Conservation (phyloP, 2,329 filamentous ascomycete species). For the Tolypocladium inflatum region DNA sequence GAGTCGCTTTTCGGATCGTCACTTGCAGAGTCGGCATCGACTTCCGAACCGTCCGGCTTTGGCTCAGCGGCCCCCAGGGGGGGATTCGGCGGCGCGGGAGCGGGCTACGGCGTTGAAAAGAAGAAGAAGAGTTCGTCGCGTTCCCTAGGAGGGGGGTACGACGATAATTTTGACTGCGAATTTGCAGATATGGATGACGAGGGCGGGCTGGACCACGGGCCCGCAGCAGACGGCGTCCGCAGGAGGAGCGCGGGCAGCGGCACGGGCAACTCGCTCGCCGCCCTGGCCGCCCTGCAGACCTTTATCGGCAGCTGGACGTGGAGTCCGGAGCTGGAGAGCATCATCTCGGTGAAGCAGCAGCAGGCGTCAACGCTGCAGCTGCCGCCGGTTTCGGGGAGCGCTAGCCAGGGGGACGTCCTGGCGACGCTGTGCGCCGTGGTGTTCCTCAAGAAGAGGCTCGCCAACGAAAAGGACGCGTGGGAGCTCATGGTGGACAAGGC, state of each 20-base stretch:
- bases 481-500: conserved; percentile 56
- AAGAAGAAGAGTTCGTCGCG: too few relatives aligned
- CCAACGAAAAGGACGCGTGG: conserved; percentile 44
- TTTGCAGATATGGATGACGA: neutral
- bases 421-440: conserved; percentile 19
- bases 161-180: neutral
- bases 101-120: neutral
- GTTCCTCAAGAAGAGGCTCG: conserved; percentile 34
- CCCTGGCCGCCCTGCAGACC: conserved; percentile 42
- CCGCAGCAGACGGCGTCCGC: neutral
- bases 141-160: too few relatives aligned
- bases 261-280: neutral
- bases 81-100: neutral
- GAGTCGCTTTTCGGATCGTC: neutral
- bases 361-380: conserved; percentile 2
- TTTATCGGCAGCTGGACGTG: conserved; percentile 22
- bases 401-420: conserved; percentile 7
- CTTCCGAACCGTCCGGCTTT: neutral
- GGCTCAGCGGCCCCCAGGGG: neutral
- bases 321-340: conserved; percentile 13
- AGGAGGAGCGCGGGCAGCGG: neutral
- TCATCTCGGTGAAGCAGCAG: conserved; percentile 13
- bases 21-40: neutral
- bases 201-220: neutral
- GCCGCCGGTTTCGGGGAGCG: neutral